These are phyloP conservation scores for Suhomyces sp. DNA, from an alignment of 805 yeast genomes.

Conservation along the genomic window DNA sequence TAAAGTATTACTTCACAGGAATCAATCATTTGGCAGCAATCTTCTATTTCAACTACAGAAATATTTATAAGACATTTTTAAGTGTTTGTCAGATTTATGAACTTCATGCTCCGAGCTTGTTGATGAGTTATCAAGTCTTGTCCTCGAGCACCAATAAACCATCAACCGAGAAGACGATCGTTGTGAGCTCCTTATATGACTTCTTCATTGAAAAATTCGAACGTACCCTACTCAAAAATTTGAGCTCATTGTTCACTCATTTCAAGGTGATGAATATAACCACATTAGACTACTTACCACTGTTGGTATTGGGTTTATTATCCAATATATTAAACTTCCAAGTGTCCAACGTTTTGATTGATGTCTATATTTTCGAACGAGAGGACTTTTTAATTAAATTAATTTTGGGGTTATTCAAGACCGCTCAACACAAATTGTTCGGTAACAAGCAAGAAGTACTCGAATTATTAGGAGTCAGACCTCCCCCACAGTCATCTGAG, in stretches of 20 bases:
- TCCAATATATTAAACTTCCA: conserved; percentile 48
- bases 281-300: conserved; percentile 43
- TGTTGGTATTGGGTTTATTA: conserved; percentile 45
- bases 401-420: conserved; percentile 51
- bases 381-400: conserved; percentile 48
- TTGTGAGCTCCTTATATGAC: conserved; percentile 9
- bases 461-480: conserved; percentile 22
- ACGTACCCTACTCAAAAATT: conserved; percentile 42
- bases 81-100: conserved; percentile 40
- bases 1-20: conserved; percentile 32
- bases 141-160: background rate
- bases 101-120: conserved; percentile 24
- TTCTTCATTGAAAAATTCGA: conserved; percentile 40
- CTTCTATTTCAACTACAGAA: conserved; percentile 34
- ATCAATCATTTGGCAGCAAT: conserved; percentile 41
- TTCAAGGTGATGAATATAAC: conserved; percentile 43
- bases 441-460: conserved; percentile 51
- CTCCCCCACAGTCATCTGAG: background rate
- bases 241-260: conserved; percentile 48
- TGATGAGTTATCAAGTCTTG: conserved; percentile 13
- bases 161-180: conserved; percentile 4
- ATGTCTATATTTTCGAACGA: conserved; percentile 61
- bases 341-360: conserved; percentile 50
- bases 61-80: conserved; percentile 36
- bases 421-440: conserved; percentile 48